phyloP scores from a whole-genome alignment of 306 rosid genomes.

The Prunus padus region DNA sequence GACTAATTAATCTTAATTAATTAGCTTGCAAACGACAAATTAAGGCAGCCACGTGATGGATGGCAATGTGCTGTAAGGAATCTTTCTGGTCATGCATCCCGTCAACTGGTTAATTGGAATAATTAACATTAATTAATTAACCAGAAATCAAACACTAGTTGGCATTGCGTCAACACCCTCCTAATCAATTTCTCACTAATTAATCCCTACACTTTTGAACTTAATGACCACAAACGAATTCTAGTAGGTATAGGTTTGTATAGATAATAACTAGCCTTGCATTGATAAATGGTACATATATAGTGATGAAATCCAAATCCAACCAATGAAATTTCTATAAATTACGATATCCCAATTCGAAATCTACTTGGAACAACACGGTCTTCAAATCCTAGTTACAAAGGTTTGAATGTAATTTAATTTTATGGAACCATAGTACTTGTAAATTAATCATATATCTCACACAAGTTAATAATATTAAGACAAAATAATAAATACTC shows the following conservation, averaged over 20 bases:
- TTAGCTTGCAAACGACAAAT: conserved; percentile 38
- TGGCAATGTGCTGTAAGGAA: conserved; percentile 33
- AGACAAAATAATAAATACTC: too few relatives aligned
- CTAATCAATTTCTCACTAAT: conserved; percentile 3
- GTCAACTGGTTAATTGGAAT: conserved; percentile 9
- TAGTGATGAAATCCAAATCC: not conserved
- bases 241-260: not conserved
- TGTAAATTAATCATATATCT: too few relatives aligned
- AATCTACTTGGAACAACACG: not conserved
- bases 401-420: not conserved
- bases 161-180: not conserved
- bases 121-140: not conserved
- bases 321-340: conserved; percentile 1
- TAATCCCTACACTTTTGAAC: not conserved
- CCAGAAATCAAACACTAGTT: not conserved
- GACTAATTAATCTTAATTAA: not conserved
- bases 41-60: conserved; percentile 31
- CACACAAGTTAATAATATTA: not conserved
- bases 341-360: not conserved
- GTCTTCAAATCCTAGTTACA: not conserved
- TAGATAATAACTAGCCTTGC: not conserved
- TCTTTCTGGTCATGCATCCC: conserved; percentile 33
- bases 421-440: too few relatives aligned
- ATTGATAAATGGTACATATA: not conserved
- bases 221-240: not conserved